These are phyloP conservation scores for Aspergillus sp. DNA, from an alignment of 2,329 filamentous ascomycete genomes.

Conservation along the genomic window DNA sequence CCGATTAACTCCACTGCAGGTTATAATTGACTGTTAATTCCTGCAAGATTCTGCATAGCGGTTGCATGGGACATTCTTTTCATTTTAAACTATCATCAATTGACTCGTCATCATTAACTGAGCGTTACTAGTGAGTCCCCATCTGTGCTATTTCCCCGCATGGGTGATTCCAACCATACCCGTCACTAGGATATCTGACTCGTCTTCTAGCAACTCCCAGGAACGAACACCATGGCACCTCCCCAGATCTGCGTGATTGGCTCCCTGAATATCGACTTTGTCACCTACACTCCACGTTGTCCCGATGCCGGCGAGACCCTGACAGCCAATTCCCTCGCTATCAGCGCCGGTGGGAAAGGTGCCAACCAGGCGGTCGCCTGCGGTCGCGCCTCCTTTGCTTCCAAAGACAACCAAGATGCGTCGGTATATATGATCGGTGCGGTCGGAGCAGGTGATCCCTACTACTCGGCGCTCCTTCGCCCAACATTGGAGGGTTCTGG, in stretches of 20 bases:
- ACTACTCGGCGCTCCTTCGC: conserved; percentile 64
- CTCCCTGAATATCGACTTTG: conserved; percentile 92
- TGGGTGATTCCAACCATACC: background rate
- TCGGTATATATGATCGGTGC: conserved; percentile 71
- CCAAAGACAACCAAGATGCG: conserved; percentile 30
- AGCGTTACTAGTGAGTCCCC: background rate
- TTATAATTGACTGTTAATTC: background rate
- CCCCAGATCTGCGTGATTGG: conserved; percentile 75
- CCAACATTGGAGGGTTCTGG: conserved; percentile 61
- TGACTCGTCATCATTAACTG: background rate
- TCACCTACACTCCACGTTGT: conserved; percentile 81
- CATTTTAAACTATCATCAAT: background rate
- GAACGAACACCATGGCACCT: conserved; percentile 38
- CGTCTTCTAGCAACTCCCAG: background rate
- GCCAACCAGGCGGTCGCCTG: conserved; percentile 93
- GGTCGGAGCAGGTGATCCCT: conserved; percentile 63
- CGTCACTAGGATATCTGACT: background rate
- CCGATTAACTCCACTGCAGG: too few species aligned
- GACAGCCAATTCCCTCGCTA: conserved; percentile 73
- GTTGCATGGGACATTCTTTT: background rate
- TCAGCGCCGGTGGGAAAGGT: conserved; percentile 87
- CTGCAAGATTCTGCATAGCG: background rate
- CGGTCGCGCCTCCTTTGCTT: conserved; percentile 55
- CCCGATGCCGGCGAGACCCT: conserved; percentile 86
- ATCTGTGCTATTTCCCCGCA: background rate